Evolutionary conservation across 78 protist species (phyloP).

Genomic region (Emiliania huxleyi): DNA sequence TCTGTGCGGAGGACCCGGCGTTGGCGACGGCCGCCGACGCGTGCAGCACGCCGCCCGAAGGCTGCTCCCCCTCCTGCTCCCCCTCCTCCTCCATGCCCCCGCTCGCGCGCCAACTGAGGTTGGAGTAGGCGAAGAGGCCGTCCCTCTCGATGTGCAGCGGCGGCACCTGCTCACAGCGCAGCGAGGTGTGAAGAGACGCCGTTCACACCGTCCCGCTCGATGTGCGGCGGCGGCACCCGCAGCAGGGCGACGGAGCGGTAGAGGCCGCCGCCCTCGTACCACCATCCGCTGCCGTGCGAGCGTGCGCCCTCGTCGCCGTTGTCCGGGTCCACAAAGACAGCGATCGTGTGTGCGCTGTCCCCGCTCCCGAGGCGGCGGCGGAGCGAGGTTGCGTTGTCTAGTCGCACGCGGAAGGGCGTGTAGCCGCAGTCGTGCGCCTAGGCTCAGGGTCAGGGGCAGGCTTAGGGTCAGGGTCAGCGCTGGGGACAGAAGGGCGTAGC

Average conservation of each 20-base stretch:
- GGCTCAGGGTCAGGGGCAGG: too few species aligned
- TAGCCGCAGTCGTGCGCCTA: slow-evolving; percentile 40
- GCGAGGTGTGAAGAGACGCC: too few species aligned
- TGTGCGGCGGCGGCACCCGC: neutral
- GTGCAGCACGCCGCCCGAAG: too few species aligned
- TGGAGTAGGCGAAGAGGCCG: slow-evolving; percentile 24
- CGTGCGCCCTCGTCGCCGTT: slow-evolving; percentile 18
- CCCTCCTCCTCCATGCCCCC: neutral
- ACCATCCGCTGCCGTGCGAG: slow-evolving; percentile 38
- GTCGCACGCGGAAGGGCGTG: slow-evolving; percentile 38
- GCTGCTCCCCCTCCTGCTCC: too few species aligned
- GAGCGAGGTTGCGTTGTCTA: slow-evolving; percentile 25
- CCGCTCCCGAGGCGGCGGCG: neutral
- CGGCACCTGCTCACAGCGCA: neutral
- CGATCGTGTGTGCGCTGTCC: neutral
- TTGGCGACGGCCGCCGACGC: too few species aligned
- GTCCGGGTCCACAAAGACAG: slow-evolving; percentile 19
- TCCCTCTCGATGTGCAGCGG: neutral
- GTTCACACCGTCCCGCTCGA: slow-evolving; percentile 19
- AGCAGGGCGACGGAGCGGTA: slow-evolving; percentile 30
- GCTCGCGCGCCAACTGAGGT: neutral
- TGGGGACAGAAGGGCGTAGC: too few species aligned
- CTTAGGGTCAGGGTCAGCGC: too few species aligned
- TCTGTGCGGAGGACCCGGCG: too few species aligned
- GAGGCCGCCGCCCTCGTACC: slow-evolving; percentile 59